phyloP scores from a whole-genome alignment of 352 stramenopile genomes.

The Phytophthora meadii region DNA sequence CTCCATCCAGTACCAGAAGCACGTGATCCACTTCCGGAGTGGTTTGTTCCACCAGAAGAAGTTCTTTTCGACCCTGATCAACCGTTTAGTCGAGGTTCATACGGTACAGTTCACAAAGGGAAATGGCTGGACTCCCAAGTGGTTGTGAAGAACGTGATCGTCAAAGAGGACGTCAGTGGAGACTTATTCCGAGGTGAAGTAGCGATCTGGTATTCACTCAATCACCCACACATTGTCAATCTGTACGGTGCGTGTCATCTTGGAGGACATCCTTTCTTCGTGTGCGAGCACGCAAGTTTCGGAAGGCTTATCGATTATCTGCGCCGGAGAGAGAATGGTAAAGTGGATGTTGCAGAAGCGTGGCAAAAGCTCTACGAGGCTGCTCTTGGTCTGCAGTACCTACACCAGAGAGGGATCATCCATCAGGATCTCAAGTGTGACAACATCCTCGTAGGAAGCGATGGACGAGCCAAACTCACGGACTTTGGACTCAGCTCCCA shows the following conservation, averaged over 20 bases:
- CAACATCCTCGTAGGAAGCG: neutral
- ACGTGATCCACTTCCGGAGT: slow-evolving; percentile 2
- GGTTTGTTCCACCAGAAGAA: slow-evolving; percentile 11
- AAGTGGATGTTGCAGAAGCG: neutral
- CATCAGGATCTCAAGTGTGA: neutral
- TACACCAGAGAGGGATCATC: neutral
- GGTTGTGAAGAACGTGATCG: slow-evolving; percentile 27
- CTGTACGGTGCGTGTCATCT: slow-evolving; percentile 42
- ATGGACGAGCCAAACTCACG: neutral
- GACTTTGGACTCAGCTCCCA: neutral
- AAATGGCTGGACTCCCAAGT: slow-evolving; percentile 30
- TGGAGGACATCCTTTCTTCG: slow-evolving; percentile 25
- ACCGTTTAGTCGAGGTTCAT: slow-evolving; percentile 1
- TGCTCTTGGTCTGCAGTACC: neutral
- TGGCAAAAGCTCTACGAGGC: neutral
- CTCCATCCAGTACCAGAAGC: no score
- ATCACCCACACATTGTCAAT: slow-evolving; percentile 42
- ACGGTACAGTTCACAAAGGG: slow-evolving; percentile 1
- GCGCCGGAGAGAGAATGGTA: neutral
- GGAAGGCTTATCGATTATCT: slow-evolving; percentile 24
- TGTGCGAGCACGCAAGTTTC: slow-evolving; percentile 33
- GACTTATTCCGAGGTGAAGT: slow-evolving; percentile 28
- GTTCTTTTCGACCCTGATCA: neutral
- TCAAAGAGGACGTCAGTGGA: neutral
- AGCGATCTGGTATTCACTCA: slow-evolving; percentile 34